Percentiles rank a stretch among this genome's conserved stretches.
phyloP scores from a whole-genome alignment of 495 filamentous ascomycete species.

The Aspergillus conjunctus region DNA sequence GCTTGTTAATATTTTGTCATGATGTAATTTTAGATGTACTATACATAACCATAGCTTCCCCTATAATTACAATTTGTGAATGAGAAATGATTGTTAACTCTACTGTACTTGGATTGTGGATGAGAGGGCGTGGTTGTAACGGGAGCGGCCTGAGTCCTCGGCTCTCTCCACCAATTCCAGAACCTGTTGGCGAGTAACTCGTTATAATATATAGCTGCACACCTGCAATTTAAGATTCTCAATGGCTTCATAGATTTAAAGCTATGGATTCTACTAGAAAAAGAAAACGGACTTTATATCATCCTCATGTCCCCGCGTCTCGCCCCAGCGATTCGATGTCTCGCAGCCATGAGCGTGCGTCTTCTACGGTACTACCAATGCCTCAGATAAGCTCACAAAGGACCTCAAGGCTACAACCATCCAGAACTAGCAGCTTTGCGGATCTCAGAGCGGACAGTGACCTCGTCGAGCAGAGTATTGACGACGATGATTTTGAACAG shows the following conservation, averaged over 20 bases:
- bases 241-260: not conserved
- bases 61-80: not conserved
- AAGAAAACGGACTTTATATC: conserved; percentile 25
- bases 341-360: conserved; percentile 5
- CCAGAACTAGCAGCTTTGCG: conserved; percentile 5
- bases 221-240: no score
- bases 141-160: not conserved
- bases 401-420: conserved; percentile 2
- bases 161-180: not conserved
- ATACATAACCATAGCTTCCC: not conserved
- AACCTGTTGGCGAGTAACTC: no score
- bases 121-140: not conserved
- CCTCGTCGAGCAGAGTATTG: conserved; percentile 17
- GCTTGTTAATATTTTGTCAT: not conserved
- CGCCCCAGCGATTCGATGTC: conserved; percentile 21
- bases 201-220: no score
- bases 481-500: conserved; percentile 67
- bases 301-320: conserved; percentile 11
- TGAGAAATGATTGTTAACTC: conserved; percentile 2
- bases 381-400: conserved; percentile 10
- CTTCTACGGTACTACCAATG: not conserved
- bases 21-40: not conserved
- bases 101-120: not conserved
- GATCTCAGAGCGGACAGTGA: not conserved
- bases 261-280: conserved; percentile 28